Base-by-base conservation (phyloP, 179 eudicot genomes). In the Camellia oleifera region DNA sequence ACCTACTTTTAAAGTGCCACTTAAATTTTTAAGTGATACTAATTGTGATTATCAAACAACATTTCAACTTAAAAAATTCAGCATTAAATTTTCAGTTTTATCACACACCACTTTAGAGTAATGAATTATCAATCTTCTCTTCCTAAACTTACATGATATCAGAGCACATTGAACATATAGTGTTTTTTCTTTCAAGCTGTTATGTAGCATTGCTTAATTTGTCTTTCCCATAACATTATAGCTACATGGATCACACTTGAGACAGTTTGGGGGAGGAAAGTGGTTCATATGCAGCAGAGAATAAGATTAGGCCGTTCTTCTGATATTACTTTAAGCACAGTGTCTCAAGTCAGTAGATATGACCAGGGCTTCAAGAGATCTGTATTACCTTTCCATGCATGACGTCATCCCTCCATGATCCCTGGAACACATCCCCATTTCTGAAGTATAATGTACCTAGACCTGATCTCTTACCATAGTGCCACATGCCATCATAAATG, bases 351-450 rank as follows among this genome's bases (percentile, higher is more conserved):
- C 14, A 53, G 9, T 32, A 42, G 20, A 57, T 60, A 48, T 46
- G 2, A 50, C 53, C 52, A 67, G 32, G 53, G 23, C 53, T 10
- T 26, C 11, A n/a, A 54, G 23, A 8, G 44, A 78, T 20, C 62
- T 67, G 12, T 32, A 4, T 80, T 85, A 94, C 99, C 99, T 95
- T 95, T 72, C 99, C 99, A 83, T 95, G 99, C 98, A 95, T 92
- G 75, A 90, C 82, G 83, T 94, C 99, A 76, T 95, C 99, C 80
- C 99, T 91, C 99, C 99, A 95, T 65, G 98, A 90, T 82, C 99
- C 99, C 81, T 88, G 99, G 81, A 86, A 95, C 45, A 92, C 90
- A 86, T 95, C 98, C 52, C 98, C 98, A 82, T 94, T 95, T 73
- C 89, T 88, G 87, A 92, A 95, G 86, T 84, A 89, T 82, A 91